A percentile compares a stretch with the other conserved stretches of the same genome.
Conservation (phyloP, 108 stramenopile species). For the Cyclotella baltica region DNA sequence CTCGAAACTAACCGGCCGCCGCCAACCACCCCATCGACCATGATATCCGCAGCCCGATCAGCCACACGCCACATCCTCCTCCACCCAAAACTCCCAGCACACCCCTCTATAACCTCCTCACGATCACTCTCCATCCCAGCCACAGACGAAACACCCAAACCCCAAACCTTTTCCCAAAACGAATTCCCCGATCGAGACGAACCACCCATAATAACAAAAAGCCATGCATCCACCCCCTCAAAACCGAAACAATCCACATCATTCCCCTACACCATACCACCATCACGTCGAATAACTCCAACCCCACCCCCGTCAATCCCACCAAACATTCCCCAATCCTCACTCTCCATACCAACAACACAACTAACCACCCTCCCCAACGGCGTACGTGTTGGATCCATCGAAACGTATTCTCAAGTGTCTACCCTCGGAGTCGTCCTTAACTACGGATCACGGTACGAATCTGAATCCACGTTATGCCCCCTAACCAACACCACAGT, state of each 20-base stretch:
- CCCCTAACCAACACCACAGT: constrained; percentile 13
- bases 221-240: constrained; percentile 39
- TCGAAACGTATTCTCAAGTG: constrained; percentile 87
- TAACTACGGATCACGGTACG: constrained; percentile 84
- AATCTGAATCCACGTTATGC: constrained; percentile 37
- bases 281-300: constrained; percentile 44
- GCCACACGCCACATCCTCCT: not conserved
- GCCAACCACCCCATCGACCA: not conserved
- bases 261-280: constrained; percentile 2
- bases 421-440: constrained; percentile 77
- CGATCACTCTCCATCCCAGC: constrained; percentile 20
- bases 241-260: not conserved
- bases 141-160: not conserved
- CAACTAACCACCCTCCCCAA: constrained; percentile 80
- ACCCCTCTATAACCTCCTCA: not conserved
- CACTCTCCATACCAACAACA: constrained; percentile 69
- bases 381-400: constrained; percentile 89
- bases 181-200: constrained; percentile 82
- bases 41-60: constrained; percentile 1
- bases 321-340: constrained; percentile 56
- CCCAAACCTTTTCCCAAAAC: constrained; percentile 48
- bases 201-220: constrained; percentile 70
- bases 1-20: too few relatives aligned
- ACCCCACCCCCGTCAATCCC: constrained; percentile 64
- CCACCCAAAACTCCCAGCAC: not conserved